Conservation (phyloP, 306 rosid species). For the Cucurbita maxima region DNA sequence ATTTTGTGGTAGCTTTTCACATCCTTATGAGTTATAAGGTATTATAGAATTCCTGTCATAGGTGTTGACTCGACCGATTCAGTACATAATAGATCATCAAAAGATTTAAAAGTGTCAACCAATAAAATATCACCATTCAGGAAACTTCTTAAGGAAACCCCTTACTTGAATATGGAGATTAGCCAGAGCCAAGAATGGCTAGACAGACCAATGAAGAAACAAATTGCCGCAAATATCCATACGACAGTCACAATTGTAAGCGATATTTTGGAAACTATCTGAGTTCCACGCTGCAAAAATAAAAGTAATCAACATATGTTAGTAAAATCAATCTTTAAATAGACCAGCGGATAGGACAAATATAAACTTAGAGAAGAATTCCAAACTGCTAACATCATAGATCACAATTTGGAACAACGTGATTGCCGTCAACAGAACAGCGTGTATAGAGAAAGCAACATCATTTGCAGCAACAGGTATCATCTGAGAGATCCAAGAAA, state of each 20-base stretch:
- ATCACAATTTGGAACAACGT: conserved; percentile 56
- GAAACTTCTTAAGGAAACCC: background rate
- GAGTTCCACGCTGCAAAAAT: conserved; percentile 57
- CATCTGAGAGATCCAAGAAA: conserved; percentile 44
- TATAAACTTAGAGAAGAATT: background rate
- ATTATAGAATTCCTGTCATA: background rate
- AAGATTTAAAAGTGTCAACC: background rate
- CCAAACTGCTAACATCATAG: conserved; percentile 42
- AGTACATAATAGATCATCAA: background rate
- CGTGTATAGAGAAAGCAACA: conserved; percentile 80
- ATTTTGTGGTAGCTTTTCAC: too few relatives aligned
- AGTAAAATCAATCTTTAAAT: background rate
- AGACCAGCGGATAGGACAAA: background rate
- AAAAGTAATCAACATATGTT: background rate
- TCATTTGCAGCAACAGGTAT: conserved; percentile 93
- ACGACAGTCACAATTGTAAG: conserved; percentile 36
- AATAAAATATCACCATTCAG: background rate
- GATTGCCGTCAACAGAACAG: conserved; percentile 62
- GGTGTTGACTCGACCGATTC: background rate
- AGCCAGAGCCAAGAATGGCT: conserved; percentile 88
- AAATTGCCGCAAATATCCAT: conserved; percentile 53
- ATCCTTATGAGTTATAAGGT: background rate
- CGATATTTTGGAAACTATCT: conserved; percentile 49
- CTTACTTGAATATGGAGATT: conserved; percentile 57
- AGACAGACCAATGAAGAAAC: conserved; percentile 59